Evolutionary conservation across 2,329 filamentous ascomycete genomes (phyloP).

Genomic region (Endocalyx cinctus): DNA sequence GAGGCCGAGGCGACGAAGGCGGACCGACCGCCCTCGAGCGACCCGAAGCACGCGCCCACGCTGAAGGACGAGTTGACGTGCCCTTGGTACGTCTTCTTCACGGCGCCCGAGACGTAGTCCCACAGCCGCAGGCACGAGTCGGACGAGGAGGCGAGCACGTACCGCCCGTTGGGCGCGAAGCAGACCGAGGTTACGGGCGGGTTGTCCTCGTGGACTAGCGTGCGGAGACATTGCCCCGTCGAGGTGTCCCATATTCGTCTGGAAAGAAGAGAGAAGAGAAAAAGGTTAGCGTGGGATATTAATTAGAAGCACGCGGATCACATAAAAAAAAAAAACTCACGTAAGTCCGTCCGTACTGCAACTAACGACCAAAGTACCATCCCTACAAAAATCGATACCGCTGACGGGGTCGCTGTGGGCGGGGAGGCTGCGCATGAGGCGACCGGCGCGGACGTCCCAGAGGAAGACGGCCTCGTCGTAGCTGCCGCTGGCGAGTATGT

Average conservation of each 20-base stretch:
- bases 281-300: not conserved
- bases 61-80: constrained; percentile 82
- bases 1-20: constrained; percentile 76
- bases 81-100: constrained; percentile 96
- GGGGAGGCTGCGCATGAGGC: constrained; percentile 83
- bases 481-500: constrained; percentile 90
- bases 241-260: constrained; percentile 92
- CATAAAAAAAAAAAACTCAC: constrained; percentile 44
- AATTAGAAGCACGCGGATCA: too few species aligned
- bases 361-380: constrained; percentile 87
- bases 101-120: constrained; percentile 88
- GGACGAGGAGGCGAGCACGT: constrained; percentile 84
- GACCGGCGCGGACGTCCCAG: constrained; percentile 88
- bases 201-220: constrained; percentile 94
- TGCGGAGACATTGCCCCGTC: constrained; percentile 91
- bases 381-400: constrained; percentile 86
- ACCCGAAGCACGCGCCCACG: constrained; percentile 78
- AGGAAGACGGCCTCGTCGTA: constrained; percentile 97
- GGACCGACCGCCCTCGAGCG: constrained; percentile 38
- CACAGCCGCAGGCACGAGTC: constrained; percentile 88
- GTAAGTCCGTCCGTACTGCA: constrained; percentile 90
- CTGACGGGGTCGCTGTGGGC: constrained; percentile 94
- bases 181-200: constrained; percentile 82
- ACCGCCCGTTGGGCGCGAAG: constrained; percentile 92
- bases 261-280: constrained; percentile 2